Percentiles rank a stretch among this genome's conserved stretches.
Conservation (phyloP, 2,329 filamentous ascomycete species). For the Fusarium sp. region DNA sequence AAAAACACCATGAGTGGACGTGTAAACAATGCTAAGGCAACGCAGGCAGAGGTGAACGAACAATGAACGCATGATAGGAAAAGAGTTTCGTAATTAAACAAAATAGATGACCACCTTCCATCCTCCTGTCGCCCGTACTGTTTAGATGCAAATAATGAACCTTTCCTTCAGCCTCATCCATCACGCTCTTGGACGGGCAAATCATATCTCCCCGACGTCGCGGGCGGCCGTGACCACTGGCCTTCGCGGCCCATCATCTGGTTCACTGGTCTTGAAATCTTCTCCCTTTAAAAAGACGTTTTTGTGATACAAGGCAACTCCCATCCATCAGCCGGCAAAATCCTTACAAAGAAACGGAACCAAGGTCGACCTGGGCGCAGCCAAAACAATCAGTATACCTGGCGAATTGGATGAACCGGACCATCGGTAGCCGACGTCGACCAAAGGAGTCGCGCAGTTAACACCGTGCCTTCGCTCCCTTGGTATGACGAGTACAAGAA, state of each 20-base stretch:
- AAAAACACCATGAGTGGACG: conserved; percentile 19
- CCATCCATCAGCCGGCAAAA: conserved; percentile 47
- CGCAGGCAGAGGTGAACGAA: conserved; percentile 7
- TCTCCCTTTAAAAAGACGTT: conserved; percentile 43
- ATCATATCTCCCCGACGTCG: conserved; percentile 33
- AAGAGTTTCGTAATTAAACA: conserved; percentile 63
- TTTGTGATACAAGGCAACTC: conserved; percentile 50
- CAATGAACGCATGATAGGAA: conserved; percentile 40
- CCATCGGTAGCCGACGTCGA: conserved; percentile 29
- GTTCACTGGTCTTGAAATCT: conserved; percentile 40
- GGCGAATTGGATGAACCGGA: conserved; percentile 28
- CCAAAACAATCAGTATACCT: conserved; percentile 43
- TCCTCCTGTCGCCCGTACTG: conserved; percentile 46
- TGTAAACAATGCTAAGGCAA: conserved; percentile 28
- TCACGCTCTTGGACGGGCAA: conserved; percentile 30
- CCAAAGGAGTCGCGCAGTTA: conserved; percentile 33
- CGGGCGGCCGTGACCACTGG: conserved; percentile 31
- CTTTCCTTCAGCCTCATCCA: conserved; percentile 34
- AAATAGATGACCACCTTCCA: conserved; percentile 60
- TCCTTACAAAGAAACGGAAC: conserved; percentile 48
- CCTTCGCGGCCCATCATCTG: conserved; percentile 38
- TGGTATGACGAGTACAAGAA: conserved; percentile 50
- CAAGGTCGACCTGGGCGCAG: conserved; percentile 46
- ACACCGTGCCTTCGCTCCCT: conserved; percentile 41
- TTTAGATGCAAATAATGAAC: conserved; percentile 48